Percentiles rank a stretch among this genome's conserved stretches.
Evolutionary conservation across 441 rosid genomes (phyloP).

Genomic region (Croton setiger): DNA sequence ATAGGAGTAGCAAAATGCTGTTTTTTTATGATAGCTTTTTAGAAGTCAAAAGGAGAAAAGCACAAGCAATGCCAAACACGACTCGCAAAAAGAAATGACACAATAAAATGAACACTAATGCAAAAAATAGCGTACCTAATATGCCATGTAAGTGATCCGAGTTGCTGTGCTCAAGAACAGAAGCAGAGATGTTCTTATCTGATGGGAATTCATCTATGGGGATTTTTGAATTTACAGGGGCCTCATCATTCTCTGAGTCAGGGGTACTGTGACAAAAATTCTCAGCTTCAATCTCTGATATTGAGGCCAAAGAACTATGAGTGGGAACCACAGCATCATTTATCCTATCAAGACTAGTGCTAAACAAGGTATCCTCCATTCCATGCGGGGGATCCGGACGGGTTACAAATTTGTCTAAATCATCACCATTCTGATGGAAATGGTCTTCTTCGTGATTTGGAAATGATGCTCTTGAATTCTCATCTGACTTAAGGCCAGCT

Average conservation of each 20-base stretch:
- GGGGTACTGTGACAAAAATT: conserved; percentile 32
- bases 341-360: conserved; percentile 26
- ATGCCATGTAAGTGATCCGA: conserved; percentile 45
- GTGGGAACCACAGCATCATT: conserved; percentile 39
- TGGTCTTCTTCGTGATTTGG: conserved; percentile 27
- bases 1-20: too few relatives aligned
- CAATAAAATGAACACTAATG: neutral
- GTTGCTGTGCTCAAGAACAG: conserved; percentile 37
- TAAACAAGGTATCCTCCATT: conserved; percentile 27
- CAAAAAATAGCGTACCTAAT: conserved; percentile 43
- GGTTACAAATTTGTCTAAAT: conserved; percentile 34
- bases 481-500: conserved; percentile 34
- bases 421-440: conserved; percentile 37
- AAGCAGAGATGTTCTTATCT: conserved; percentile 34
- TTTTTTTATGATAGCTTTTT: too few relatives aligned
- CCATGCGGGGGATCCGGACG: conserved; percentile 33
- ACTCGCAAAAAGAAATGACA: neutral
- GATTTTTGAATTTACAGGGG: conserved; percentile 35
- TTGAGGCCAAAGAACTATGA: conserved; percentile 39
- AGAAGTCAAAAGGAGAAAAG: neutral
- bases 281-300: conserved; percentile 62
- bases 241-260: conserved; percentile 39
- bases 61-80: too few relatives aligned
- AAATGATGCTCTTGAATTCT: conserved; percentile 29
- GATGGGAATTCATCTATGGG: conserved; percentile 31